A percentile compares a stretch with the other conserved stretches of the same genome.
phyloP scores from a whole-genome alignment of 371 early-diverging fungal species.

The Syncephalastrum sp. region DNA sequence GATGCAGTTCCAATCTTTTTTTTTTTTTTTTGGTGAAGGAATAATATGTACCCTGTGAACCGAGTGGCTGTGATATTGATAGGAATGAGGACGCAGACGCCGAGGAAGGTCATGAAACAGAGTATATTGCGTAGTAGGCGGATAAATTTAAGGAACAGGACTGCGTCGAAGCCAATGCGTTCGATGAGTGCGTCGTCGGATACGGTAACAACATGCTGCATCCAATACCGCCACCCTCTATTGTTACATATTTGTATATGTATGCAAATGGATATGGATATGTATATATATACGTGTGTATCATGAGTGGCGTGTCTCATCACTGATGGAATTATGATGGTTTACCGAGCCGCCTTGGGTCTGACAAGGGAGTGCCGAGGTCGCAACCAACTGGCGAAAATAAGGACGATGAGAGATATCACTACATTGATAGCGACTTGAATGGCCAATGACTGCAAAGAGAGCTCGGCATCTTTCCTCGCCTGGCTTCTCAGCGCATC shows the following conservation, averaged over 20 bases:
- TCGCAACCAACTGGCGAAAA: conserved; percentile 43
- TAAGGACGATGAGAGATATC: conserved; percentile 42
- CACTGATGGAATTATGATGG: conserved; percentile 37
- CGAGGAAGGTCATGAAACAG: conserved; percentile 56
- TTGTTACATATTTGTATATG: conserved; percentile 2
- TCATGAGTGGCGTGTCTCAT: conserved; percentile 14
- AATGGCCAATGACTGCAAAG: conserved; percentile 44
- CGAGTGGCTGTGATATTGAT: conserved; percentile 57
- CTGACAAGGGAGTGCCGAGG: conserved; percentile 49
- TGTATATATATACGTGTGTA: neutral
- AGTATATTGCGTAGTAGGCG: conserved; percentile 59
- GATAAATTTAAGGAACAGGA: conserved; percentile 75
- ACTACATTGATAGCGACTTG: conserved; percentile 53
- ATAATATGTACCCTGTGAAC: conserved; percentile 28
- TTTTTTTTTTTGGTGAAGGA: neutral
- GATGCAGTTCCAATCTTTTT: neutral
- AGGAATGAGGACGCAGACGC: conserved; percentile 61
- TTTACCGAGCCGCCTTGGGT: conserved; percentile 15
- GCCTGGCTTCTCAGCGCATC: conserved; percentile 33
- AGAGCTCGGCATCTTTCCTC: conserved; percentile 36
- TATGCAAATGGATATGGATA: no score
- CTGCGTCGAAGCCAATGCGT: conserved; percentile 79
- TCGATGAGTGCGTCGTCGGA: conserved; percentile 58
- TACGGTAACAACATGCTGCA: conserved; percentile 55
- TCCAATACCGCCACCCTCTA: conserved; percentile 71